Percentiles rank a stretch among this genome's conserved stretches.
Evolutionary conservation across 345 rosid genomes (phyloP).

Genomic region (Eucalyptus regnans): DNA sequence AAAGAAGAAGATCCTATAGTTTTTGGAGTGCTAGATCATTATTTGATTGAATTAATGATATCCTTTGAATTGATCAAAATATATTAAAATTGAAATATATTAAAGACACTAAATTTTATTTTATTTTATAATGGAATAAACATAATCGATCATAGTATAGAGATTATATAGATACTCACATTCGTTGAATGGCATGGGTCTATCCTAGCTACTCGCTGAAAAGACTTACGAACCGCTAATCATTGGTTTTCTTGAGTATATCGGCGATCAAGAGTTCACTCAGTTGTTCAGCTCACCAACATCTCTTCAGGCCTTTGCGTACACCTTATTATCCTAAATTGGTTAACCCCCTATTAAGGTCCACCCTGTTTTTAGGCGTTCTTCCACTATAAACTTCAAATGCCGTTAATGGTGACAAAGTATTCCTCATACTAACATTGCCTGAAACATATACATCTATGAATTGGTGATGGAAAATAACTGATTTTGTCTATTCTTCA

Average conservation of each 20-base stretch:
- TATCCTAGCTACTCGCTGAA: not conserved
- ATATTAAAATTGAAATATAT: no score
- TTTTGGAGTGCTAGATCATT: no score
- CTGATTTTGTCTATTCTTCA: not conserved
- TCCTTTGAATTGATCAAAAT: no score
- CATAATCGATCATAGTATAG: no score
- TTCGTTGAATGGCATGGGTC: no score
- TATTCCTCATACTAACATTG: not conserved
- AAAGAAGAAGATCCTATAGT: no score
- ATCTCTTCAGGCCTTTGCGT: not conserved
- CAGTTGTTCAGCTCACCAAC: not conserved
- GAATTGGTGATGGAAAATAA: not conserved
- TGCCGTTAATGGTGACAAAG: not conserved
- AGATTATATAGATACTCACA: not conserved
- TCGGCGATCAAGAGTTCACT: no score
- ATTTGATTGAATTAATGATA: no score
- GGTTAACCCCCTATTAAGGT: not conserved
- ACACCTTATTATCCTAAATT: not conserved
- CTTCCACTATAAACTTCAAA: not conserved
- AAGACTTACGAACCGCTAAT: no score
- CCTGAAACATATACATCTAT: not conserved
- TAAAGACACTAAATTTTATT: no score
- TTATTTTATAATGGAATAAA: no score
- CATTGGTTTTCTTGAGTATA: not conserved
- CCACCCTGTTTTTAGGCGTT: not conserved